Conservation (phyloP, 2,329 filamentous ascomycete genomes). For the Colletotrichum eremochloae region DNA sequence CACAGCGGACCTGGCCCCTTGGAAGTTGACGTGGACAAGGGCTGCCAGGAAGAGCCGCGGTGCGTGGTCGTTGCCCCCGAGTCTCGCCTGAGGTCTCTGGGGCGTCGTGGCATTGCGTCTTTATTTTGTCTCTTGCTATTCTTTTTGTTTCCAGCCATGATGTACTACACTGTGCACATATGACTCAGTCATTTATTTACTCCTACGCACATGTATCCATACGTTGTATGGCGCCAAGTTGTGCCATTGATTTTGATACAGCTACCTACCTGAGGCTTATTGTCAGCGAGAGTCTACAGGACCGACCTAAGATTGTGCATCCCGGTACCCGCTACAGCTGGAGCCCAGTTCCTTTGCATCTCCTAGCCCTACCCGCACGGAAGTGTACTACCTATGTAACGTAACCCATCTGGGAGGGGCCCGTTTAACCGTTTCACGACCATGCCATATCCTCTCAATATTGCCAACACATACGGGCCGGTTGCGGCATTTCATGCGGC, state of each 20-base stretch:
- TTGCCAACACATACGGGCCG: not conserved
- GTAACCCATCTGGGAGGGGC: not conserved
- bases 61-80: not conserved
- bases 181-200: not conserved
- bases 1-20: constrained; percentile 23
- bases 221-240: not conserved
- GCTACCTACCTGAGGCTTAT: constrained; percentile 12
- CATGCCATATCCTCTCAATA: not conserved
- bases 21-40: constrained; percentile 19
- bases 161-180: no score
- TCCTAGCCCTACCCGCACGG: constrained; percentile 21
- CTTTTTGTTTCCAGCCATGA: not conserved
- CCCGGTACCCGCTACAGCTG: constrained; percentile 10
- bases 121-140: not conserved
- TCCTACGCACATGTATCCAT: not conserved
- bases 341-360: constrained; percentile 11
- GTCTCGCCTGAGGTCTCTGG: not conserved
- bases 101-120: not conserved
- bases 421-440: not conserved
- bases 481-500: not conserved
- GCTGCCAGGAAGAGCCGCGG: not conserved
- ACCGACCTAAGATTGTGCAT: constrained; percentile 1
- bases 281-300: constrained; percentile 14
- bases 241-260: constrained; percentile 28
- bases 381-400: constrained; percentile 2